These are phyloP conservation scores for Penicillium lividum DNA, from an alignment of 495 filamentous ascomycete species.

Conservation along the genomic window DNA sequence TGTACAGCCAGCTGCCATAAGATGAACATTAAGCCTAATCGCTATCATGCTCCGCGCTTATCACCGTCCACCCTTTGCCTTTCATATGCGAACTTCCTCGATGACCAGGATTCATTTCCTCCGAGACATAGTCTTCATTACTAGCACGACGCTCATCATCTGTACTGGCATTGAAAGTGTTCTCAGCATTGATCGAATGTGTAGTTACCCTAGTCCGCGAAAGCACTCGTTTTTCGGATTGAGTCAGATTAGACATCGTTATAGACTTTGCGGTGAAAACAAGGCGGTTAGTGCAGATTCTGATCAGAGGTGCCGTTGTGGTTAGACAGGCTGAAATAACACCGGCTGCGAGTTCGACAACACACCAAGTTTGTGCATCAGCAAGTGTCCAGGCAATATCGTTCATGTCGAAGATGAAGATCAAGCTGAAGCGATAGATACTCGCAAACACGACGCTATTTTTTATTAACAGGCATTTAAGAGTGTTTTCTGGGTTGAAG, in stretches of 20 bases:
- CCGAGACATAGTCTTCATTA: constrained; percentile 8
- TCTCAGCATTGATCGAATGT: background rate
- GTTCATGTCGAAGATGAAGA: constrained; percentile 14
- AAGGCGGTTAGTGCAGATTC: constrained; percentile 4
- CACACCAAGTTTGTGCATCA: constrained; percentile 24
- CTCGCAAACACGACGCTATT: constrained; percentile 5
- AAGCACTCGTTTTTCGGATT: background rate
- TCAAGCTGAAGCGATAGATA: constrained; percentile 21
- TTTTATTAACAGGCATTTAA: background rate
- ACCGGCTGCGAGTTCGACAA: constrained; percentile 23
- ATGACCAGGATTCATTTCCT: constrained; percentile 1
- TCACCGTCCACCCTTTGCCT: constrained; percentile 15
- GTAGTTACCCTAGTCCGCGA: background rate
- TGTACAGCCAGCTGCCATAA: background rate
- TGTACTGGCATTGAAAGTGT: background rate
- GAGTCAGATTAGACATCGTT: constrained; percentile 6
- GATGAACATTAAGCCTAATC: background rate
- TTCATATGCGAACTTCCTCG: constrained; percentile 10
- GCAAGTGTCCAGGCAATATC: constrained; percentile 25
- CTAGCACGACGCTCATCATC: background rate
- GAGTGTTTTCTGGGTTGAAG: background rate
- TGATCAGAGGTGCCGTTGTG: constrained; percentile 19
- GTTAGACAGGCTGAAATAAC: constrained; percentile 27
- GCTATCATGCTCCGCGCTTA: constrained; percentile 6
- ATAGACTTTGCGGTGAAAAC: constrained; percentile 3